Evolutionary conservation across 345 rosid genomes (phyloP).

Genomic region (Melastoma malabathricum): DNA sequence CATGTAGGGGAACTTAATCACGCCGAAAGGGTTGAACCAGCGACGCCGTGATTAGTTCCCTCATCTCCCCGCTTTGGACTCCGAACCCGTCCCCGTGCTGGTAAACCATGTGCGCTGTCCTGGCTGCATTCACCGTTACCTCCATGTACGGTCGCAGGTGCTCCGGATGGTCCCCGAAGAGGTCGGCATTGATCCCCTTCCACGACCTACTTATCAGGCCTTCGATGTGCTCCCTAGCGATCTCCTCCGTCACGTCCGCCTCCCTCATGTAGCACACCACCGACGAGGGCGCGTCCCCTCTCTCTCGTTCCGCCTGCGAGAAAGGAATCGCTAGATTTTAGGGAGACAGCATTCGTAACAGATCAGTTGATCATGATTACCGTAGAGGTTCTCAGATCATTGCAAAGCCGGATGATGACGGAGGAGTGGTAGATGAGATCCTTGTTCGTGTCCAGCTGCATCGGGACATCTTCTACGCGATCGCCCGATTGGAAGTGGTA

Average conservation of each 20-base stretch:
- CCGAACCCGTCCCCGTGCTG: slow-evolving; percentile 31
- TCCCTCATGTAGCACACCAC: slow-evolving; percentile 28
- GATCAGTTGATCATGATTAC: slow-evolving; percentile 15
- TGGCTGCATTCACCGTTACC: slow-evolving; percentile 20
- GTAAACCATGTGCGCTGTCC: slow-evolving; percentile 29
- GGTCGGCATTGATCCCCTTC: slow-evolving; percentile 26
- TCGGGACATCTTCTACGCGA: neutral
- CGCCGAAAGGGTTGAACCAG: too few relatives aligned
- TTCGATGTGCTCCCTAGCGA: slow-evolving; percentile 18
- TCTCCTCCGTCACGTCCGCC: slow-evolving; percentile 22
- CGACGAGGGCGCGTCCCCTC: slow-evolving; percentile 44
- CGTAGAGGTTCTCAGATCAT: slow-evolving; percentile 31
- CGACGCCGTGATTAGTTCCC: too few relatives aligned
- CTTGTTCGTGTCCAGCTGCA: slow-evolving; percentile 6
- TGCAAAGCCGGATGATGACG: slow-evolving; percentile 33
- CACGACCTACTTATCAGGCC: slow-evolving; percentile 17
- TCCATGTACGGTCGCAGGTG: slow-evolving; percentile 10
- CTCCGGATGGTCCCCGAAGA: slow-evolving; percentile 2
- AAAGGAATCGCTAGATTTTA: neutral
- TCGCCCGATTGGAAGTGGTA: slow-evolving; percentile 11
- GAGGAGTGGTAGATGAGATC: slow-evolving; percentile 21
- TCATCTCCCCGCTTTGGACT: too few relatives aligned
- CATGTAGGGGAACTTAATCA: too few relatives aligned
- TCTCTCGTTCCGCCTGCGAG: slow-evolving; percentile 32
- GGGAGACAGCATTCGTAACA: neutral